Conservation (phyloP, 306 rosid genomes). For the Amphicarpaea edgeworthii region DNA sequence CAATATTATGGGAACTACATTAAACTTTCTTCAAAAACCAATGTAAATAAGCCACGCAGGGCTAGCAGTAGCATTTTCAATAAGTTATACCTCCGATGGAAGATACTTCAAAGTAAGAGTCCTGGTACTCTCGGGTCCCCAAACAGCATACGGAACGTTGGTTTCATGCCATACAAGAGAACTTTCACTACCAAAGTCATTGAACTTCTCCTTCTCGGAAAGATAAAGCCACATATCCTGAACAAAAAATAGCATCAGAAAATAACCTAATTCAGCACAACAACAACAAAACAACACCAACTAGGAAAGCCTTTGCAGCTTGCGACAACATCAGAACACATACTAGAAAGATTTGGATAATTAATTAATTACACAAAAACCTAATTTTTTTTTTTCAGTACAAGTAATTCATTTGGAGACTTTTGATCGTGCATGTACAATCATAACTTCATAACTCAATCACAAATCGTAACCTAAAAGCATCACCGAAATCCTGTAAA, state of each 20-base stretch:
- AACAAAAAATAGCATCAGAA: slow-evolving; percentile 33
- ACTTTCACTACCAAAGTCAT: slow-evolving; percentile 73
- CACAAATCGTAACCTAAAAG: slow-evolving; percentile 29
- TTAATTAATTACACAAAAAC: not conserved
- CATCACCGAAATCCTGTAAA: not conserved
- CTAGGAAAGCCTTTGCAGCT: slow-evolving; percentile 10
- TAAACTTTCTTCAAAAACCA: slow-evolving; percentile 22
- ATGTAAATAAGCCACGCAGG: slow-evolving; percentile 11
- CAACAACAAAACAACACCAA: slow-evolving; percentile 37
- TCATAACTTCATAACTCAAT: not conserved
- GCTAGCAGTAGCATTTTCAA: slow-evolving; percentile 14
- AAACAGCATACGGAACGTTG: slow-evolving; percentile 80
- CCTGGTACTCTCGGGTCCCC: slow-evolving; percentile 78
- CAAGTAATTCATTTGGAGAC: not conserved
- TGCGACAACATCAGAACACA: not conserved
- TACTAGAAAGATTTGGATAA: not conserved
- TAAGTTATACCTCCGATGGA: slow-evolving; percentile 76
- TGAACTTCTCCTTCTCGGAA: slow-evolving; percentile 78
- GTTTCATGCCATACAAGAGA: slow-evolving; percentile 95
- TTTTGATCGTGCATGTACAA: not conserved
- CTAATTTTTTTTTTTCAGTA: not conserved
- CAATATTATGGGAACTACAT: slow-evolving; percentile 3
- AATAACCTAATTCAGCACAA: not conserved
- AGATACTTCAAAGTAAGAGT: slow-evolving; percentile 65
- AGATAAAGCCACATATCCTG: slow-evolving; percentile 98